Base-by-base conservation (phyloP, 768 basidiomycete species). In the Chalciporus pseudorubinellus region DNA sequence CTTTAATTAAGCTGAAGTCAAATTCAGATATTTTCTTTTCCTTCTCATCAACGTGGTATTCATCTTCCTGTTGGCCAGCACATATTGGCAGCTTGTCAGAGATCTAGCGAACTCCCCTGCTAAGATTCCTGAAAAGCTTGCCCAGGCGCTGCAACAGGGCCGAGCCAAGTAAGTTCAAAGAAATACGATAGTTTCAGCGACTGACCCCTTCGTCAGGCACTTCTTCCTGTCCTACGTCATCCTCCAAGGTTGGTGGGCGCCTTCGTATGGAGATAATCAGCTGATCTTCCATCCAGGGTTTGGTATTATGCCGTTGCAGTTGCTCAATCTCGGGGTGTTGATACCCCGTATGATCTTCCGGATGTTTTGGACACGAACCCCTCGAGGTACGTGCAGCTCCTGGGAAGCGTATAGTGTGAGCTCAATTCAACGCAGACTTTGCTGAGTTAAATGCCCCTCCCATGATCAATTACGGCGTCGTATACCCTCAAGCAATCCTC, bases 371-470 rank as follows among this genome's bases (percentile, higher is more conserved):
- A 94, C 93, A 2, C 79, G 89, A 44, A 97, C 95, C 2, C 97
- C 97, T 1, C 77, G 97, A 76, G 95, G 94, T 90, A 60, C 26
- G 75, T 61, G 11, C 5, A 0, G 16, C 26, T 39, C 19, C 24
- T 31, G 5, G 13, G 3, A 21, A 14, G 12, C 39, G 2, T 24
- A 10, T 43, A 12, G 10, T 29, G 31, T 47, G 31, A 26, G 7
- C 26, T 40, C 52, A 18, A 60, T 6, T n/a, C 29, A 21, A 33
- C 14, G 12, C 62, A 98, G 95, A 99, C 62, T 95, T 85, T 57
- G 95, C 94, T 16, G 97, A 97, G 67, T 78, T 98, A 14, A 97
- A 99, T 63, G 93, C 94, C 0, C 97, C 97, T 6, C 94, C 97
- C 0, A 92, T 95, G 88, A 89, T 98, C 71, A 98, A 98, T 70